Evolutionary conservation across 352 stramenopile species (phyloP), one percentile per base, ranked within the genome.

Genomic region (Globisporangium emineosum): DNA sequence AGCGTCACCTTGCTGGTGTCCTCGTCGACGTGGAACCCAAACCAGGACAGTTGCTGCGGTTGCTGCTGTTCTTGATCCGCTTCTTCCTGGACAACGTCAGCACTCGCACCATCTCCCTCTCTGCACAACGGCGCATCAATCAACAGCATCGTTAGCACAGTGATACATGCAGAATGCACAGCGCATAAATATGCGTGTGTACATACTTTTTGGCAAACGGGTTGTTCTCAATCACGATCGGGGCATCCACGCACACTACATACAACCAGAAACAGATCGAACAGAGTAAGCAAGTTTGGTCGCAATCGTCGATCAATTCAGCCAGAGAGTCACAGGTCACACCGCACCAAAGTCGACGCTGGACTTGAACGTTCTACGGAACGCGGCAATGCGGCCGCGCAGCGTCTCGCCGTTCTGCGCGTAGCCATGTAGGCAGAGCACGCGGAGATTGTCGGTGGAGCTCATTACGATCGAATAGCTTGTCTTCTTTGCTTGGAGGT

Each of bases 371-470:
- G 78, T 70, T 21, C 87, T 76, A 7, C 83, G 79, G 57, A 88
- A 86, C 12, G 81, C 82, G 6, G 83, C 80, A 21, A 95, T 91
- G 62, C 85, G 81, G 5, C 75, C 83, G 51, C 78, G 86, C 32
- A 96, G 64, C 64, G 89, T 94, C 54, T 79, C 64, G 27, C 74
- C 80, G 67, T 85, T 88, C 71, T 96, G 87, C 60, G 83, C 82
- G 67, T 93, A 91, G 40, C 87, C 87, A 63, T 96, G 87, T 27
- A 96, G 76, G 69, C 87, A 96, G n/a, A 96, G 71, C 8, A 96
- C 77, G 49, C 85, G 85, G 21, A 77, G 75, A 72, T 91, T 94
- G 61, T 30, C 61, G 55, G 76, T 76, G 15, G 47, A 19, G 53
- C 60, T 71, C 64, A 72, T 75, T 42, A 54, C 69, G 64, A 75